These are phyloP conservation scores for Plenodomus lindquistii DNA, from an alignment of 2,329 filamentous ascomycete genomes.

Conservation along the genomic window DNA sequence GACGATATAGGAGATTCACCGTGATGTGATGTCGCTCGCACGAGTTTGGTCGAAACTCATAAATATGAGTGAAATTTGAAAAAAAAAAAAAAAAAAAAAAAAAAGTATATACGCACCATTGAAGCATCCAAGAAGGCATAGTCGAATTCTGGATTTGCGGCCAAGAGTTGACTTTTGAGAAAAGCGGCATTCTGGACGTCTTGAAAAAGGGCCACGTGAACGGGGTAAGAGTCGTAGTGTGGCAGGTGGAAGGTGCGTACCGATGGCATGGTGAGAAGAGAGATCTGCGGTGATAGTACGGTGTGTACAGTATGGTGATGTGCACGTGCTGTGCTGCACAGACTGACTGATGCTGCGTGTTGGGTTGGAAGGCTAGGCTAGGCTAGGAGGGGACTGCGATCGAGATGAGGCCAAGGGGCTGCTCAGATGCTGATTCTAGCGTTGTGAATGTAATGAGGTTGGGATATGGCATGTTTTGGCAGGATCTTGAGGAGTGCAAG, in stretches of 20 bases:
- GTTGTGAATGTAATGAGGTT: too few species aligned
- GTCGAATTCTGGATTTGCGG: constrained; percentile 81
- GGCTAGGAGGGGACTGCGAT: neutral
- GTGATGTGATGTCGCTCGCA: too few species aligned
- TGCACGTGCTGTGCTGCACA: constrained; percentile 2
- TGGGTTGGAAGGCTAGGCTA: too few species aligned
- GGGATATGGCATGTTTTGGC: too few species aligned
- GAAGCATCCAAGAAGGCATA: constrained; percentile 92
- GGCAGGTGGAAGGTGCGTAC: constrained; percentile 73
- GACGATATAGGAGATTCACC: too few species aligned
- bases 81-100: neutral
- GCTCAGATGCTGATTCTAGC: too few species aligned
- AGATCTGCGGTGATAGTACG: constrained; percentile 3
- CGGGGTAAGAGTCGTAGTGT: constrained; percentile 70
- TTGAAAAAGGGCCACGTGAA: constrained; percentile 76
- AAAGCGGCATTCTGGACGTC: constrained; percentile 77
- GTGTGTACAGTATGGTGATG: constrained; percentile 12
- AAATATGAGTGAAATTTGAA: too few species aligned
- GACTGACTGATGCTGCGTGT: neutral
- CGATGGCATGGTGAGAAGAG: constrained; percentile 46
- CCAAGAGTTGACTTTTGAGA: constrained; percentile 81
- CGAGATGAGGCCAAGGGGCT: neutral
- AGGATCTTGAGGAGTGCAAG: too few species aligned
- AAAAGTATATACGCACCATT: constrained; percentile 54
- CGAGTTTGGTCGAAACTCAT: too few species aligned